Percentiles rank a stretch among this genome's conserved stretches.
These are phyloP conservation scores for Termitomyces sp. DNA, from an alignment of 768 basidiomycete genomes.

Conservation along the genomic window DNA sequence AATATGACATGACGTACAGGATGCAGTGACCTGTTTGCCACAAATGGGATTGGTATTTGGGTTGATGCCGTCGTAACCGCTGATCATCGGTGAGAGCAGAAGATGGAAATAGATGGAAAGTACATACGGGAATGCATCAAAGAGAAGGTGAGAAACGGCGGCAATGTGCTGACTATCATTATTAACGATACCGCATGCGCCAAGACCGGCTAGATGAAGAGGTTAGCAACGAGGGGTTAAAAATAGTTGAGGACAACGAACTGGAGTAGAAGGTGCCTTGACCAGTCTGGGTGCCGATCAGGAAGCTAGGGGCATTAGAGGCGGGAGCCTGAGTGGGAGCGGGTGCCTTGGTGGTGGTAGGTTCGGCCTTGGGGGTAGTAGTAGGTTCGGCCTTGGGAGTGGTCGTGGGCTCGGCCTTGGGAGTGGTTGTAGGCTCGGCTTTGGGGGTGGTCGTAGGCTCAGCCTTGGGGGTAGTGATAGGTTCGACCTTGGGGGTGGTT, in stretches of 20 bases:
- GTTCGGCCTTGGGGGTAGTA: constrained; percentile 9
- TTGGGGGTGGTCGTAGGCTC: constrained; percentile 15
- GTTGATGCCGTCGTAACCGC: constrained; percentile 54
- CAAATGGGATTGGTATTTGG: constrained; percentile 81
- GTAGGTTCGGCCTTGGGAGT: constrained; percentile 18
- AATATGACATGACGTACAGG: constrained; percentile 40
- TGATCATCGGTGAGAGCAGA: constrained; percentile 22
- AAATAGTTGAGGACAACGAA: constrained; percentile 20
- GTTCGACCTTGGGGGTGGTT: constrained; percentile 10
- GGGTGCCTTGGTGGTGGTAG: constrained; percentile 11
- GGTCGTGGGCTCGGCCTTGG: constrained; percentile 8
- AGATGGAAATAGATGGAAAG: not conserved
- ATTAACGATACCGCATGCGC: constrained; percentile 62
- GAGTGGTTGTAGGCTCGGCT: constrained; percentile 12
- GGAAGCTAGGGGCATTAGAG: constrained; percentile 32
- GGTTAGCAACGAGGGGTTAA: constrained; percentile 1
- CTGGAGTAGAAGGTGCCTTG: constrained; percentile 55
- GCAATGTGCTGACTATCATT: constrained; percentile 43
- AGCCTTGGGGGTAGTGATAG: constrained; percentile 5
- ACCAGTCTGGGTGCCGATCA: constrained; percentile 49
- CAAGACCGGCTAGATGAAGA: constrained; percentile 47
- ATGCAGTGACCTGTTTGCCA: constrained; percentile 37
- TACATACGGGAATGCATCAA: constrained; percentile 60
- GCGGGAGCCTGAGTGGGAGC: not conserved
- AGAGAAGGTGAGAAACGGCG: constrained; percentile 54